Conservation (phyloP, 345 rosid species). For the Salix viminalis region DNA sequence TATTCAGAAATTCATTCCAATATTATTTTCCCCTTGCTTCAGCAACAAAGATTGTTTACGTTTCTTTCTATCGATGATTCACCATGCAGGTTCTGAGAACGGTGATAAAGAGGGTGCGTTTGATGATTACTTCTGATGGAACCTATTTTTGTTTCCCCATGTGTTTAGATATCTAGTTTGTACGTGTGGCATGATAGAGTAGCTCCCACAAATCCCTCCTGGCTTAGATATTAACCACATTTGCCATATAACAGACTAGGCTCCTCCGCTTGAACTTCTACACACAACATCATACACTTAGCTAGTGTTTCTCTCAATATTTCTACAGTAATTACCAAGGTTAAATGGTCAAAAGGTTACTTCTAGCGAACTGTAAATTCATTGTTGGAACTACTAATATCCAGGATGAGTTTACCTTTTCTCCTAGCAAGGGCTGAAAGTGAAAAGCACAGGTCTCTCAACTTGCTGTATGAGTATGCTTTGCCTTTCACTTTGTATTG, state of each 20-base stretch:
- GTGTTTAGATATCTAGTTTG: not conserved
- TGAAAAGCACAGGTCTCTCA: not conserved
- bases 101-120: slow-evolving; percentile 67
- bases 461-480: not conserved
- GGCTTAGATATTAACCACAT: too few species aligned
- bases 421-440: not conserved
- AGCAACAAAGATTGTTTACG: not conserved
- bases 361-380: slow-evolving; percentile 10
- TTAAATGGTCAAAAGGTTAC: not conserved
- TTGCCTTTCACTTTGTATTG: not conserved
- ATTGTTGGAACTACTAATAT: slow-evolving; percentile 6
- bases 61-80: not conserved
- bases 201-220: too few species aligned
- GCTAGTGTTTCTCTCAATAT: slow-evolving; percentile 15
- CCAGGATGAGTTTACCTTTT: not conserved
- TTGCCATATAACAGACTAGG: slow-evolving; percentile 8
- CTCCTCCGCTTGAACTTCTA: slow-evolving; percentile 13
- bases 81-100: slow-evolving; percentile 54
- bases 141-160: slow-evolving; percentile 3
- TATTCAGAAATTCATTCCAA: not conserved
- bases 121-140: slow-evolving; percentile 75
- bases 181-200: too few species aligned
- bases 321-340: slow-evolving; percentile 16
- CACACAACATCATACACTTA: slow-evolving; percentile 9
- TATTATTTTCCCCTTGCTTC: not conserved